Percentiles rank a stretch among this genome's conserved stretches.
Conservation (phyloP, 2,329 filamentous ascomycete species). For the Beauveria medogensis region DNA sequence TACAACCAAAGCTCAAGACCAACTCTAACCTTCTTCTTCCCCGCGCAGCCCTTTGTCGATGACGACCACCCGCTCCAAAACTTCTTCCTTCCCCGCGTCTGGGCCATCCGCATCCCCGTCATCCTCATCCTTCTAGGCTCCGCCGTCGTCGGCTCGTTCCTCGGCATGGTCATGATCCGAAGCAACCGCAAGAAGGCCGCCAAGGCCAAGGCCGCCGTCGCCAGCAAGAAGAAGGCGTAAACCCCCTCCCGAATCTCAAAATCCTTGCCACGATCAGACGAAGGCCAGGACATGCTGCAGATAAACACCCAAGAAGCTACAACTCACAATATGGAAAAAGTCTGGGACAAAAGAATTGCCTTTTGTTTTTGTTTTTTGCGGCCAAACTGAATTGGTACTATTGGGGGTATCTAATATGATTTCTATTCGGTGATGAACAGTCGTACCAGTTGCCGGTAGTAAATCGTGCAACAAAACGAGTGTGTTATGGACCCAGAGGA, state of each 20-base stretch:
- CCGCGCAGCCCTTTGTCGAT: conserved; percentile 87
- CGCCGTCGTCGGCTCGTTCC: conserved; percentile 91
- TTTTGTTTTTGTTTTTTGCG: not conserved
- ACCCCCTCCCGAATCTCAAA: not conserved
- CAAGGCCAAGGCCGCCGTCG: conserved; percentile 70
- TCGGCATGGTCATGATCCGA: conserved; percentile 95
- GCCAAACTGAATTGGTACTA: conserved; percentile 8
- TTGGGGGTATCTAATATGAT: conserved; percentile 25
- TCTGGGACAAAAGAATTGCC: not conserved
- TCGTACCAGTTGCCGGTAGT: not conserved
- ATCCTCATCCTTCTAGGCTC: conserved; percentile 88
- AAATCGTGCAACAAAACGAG: not conserved
- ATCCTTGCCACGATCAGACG: not conserved
- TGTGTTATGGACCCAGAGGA: not conserved
- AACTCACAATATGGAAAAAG: not conserved
- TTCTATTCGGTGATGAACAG: conserved; percentile 23
- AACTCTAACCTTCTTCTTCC: conserved; percentile 2
- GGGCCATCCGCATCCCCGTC: conserved; percentile 97
- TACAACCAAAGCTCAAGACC: too few species aligned
- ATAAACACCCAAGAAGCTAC: conserved; percentile 9
- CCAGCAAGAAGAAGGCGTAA: conserved; percentile 87
- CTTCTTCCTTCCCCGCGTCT: conserved; percentile 93
- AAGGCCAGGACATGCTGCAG: conserved; percentile 13
- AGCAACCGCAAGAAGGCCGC: conserved; percentile 97
- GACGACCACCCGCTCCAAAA: conserved; percentile 86